Base-by-base conservation (phyloP, 495 filamentous ascomycete genomes). In the Trichoderma erinaceum region DNA sequence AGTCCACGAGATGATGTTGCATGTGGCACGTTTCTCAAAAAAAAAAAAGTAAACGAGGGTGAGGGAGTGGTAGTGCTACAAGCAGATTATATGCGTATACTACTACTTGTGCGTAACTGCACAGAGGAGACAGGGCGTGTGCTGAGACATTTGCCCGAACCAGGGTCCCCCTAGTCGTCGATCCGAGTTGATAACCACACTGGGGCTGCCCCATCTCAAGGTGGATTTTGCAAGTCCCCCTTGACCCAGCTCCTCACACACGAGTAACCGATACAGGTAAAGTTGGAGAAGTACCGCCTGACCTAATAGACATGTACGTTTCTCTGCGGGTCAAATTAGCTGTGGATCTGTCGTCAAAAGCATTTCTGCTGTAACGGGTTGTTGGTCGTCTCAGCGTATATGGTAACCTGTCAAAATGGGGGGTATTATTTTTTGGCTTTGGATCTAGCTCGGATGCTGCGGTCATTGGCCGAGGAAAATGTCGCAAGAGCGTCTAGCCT, bases 1-100 rank as follows among this genome's bases (percentile, higher is more conserved):
- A 52, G 56, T 61, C 56, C 56, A 61, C 56, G 56, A 61, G 56
- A 61, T 61, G 56, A 61, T 61, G 56, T 61, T 61, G 27, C 56
- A 61, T 61, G 56, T 61, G 56, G 56, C 56, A 61, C 56, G 56
- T 61, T 61, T 61, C 56, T 61, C 56, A 48, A 48, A 61, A 61
- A 27, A 48, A 48, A 61, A 61, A 27, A 15, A 35, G 56, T 13
- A 61, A 7, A 25, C 23, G 56, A 61, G 56, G 56, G 56, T 25
- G 56, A 29, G 56, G 56, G 11, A 52, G 48, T 10, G 35, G 35
- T 38, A 38, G 35, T 38, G 35, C 35, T 38, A 38, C 35, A 38
- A 38, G 35, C 35, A 38, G 4, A 38, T n/a, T n/a, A n/a, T 7
- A 38, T 38, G 35, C 35, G 7, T 38, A 38, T 38, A 38, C 35